These are phyloP conservation scores for Bruguiera sexangula DNA, from an alignment of 345 rosid genomes.

Conservation along the genomic window DNA sequence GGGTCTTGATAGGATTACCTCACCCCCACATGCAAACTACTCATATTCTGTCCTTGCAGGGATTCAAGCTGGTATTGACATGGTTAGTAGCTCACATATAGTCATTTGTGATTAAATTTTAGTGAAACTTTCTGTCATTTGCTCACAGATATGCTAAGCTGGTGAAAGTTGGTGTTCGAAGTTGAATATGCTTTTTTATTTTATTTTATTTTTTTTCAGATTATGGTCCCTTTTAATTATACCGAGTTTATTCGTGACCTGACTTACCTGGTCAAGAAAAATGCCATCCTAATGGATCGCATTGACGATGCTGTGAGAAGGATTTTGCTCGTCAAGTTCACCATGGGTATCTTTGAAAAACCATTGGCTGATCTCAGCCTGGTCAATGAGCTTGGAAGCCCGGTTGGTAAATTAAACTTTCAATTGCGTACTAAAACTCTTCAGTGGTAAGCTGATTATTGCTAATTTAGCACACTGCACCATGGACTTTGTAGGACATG, in stretches of 20 bases:
- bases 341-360: slow-evolving; percentile 29
- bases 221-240: slow-evolving; percentile 30
- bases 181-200: not conserved
- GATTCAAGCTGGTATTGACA: slow-evolving; percentile 30
- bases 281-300: slow-evolving; percentile 25
- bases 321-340: slow-evolving; percentile 30
- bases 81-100: slow-evolving; percentile 19
- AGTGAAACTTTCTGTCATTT: slow-evolving; percentile 1
- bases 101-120: slow-evolving; percentile 13
- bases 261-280: slow-evolving; percentile 24
- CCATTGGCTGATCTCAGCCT: slow-evolving; percentile 32
- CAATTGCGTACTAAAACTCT: not conserved
- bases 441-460: no score
- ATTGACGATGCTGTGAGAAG: slow-evolving; percentile 33
- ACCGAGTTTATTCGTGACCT: slow-evolving; percentile 31
- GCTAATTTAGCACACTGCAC: no score
- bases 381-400: slow-evolving; percentile 32
- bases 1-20: slow-evolving; percentile 30
- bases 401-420: slow-evolving; percentile 15
- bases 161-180: not conserved
- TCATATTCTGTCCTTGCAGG: slow-evolving; percentile 26
- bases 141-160: not conserved
- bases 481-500: no score
- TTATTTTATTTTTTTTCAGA: slow-evolving; percentile 9
- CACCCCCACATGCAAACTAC: slow-evolving; percentile 32